A percentile compares a stretch with the other conserved stretches of the same genome.
Evolutionary conservation across 163 green algal species (phyloP).

Genomic region (Scenedesmus sp.): DNA sequence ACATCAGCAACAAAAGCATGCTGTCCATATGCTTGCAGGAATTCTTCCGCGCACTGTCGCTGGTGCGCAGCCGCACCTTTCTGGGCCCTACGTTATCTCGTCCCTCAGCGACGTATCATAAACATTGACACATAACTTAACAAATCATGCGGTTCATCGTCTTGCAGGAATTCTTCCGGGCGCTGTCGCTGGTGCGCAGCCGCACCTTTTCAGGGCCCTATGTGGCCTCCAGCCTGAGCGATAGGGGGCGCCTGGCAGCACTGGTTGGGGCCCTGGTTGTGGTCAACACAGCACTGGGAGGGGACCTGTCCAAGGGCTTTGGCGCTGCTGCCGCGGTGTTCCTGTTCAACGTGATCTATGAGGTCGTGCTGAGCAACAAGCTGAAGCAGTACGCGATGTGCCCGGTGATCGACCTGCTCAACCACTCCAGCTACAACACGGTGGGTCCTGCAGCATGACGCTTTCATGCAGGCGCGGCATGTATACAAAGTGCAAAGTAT

Average conservation of each 20-base stretch:
- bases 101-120: not conserved
- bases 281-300: constrained; percentile 51
- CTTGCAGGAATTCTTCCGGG: constrained; percentile 73
- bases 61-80: constrained; percentile 79
- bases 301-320: constrained; percentile 57
- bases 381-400: constrained; percentile 84
- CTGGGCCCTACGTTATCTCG: constrained; percentile 74
- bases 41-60: constrained; percentile 75
- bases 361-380: constrained; percentile 65
- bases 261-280: constrained; percentile 67
- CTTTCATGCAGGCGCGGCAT: not conserved
- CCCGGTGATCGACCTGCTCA: constrained; percentile 81
- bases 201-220: constrained; percentile 86
- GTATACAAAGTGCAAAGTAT: too few species aligned
- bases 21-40: constrained; percentile 15
- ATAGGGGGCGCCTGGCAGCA: constrained; percentile 61
- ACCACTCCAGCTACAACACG: constrained; percentile 77
- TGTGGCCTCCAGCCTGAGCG: constrained; percentile 64
- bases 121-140: not conserved
- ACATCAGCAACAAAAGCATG: not conserved
- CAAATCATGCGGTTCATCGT: not conserved
- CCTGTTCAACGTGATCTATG: constrained; percentile 86
- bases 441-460: constrained; percentile 40
- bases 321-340: constrained; percentile 72
- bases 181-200: constrained; percentile 77